Conservation (phyloP, 2,329 filamentous ascomycete genomes). For the Penicillium sumatraense region DNA sequence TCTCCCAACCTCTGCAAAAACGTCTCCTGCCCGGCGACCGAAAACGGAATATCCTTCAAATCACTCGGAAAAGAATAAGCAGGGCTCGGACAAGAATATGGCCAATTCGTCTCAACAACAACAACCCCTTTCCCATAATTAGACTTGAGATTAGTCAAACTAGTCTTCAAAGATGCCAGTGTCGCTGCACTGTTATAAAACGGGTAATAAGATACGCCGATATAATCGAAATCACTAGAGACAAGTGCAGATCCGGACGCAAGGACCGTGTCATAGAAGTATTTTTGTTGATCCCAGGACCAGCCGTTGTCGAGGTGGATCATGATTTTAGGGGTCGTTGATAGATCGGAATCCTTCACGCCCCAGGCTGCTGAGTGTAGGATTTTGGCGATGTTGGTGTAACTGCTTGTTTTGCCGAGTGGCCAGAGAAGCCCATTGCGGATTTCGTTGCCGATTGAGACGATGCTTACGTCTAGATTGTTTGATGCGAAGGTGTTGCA, state of each 20-base stretch:
- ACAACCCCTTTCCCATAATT: constrained; percentile 68
- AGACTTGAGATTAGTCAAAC: constrained; percentile 62
- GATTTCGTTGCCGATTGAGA: constrained; percentile 77
- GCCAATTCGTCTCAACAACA: constrained; percentile 76
- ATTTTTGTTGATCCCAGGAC: constrained; percentile 69
- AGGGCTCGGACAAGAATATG: constrained; percentile 64
- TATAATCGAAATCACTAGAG: constrained; percentile 67
- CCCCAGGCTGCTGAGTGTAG: constrained; percentile 68
- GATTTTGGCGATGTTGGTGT: constrained; percentile 65
- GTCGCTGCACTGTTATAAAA: constrained; percentile 68
- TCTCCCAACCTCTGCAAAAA: constrained; percentile 66
- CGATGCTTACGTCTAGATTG: constrained; percentile 62
- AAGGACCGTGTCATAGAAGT: constrained; percentile 66
- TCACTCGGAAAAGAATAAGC: constrained; percentile 65
- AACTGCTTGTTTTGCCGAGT: constrained; percentile 59
- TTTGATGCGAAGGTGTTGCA: constrained; percentile 64
- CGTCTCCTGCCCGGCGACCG: constrained; percentile 63
- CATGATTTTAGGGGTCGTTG: constrained; percentile 68
- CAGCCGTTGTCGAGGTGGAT: constrained; percentile 78
- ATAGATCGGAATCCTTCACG: constrained; percentile 65
- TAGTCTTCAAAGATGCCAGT: constrained; percentile 59
- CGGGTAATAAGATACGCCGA: constrained; percentile 75
- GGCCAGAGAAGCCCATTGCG: constrained; percentile 69
- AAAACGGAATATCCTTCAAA: constrained; percentile 63
- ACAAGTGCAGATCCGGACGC: constrained; percentile 53